Conservation (phyloP, 768 basidiomycete genomes). For the Boletus sensibilis region DNA sequence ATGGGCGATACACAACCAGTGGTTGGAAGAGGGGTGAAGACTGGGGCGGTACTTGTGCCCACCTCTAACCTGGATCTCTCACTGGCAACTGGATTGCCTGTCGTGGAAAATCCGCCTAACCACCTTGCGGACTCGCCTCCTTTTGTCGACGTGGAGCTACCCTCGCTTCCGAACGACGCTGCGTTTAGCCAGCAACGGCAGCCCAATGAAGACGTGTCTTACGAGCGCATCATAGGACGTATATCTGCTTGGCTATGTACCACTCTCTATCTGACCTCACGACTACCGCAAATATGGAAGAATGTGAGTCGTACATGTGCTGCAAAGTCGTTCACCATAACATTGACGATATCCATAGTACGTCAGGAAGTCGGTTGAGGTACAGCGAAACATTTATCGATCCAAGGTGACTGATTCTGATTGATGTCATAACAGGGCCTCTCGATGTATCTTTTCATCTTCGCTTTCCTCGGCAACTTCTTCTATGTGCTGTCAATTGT, state of each 20-base stretch:
- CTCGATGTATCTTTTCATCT: slow-evolving; percentile 89
- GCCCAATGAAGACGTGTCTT: slow-evolving; percentile 26
- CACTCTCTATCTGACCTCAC: slow-evolving; percentile 86
- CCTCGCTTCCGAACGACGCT: slow-evolving; percentile 3
- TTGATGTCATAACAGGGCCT: slow-evolving; percentile 59
- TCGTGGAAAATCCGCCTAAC: slow-evolving; percentile 16
- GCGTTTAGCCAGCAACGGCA: slow-evolving; percentile 6
- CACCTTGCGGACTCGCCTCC: background rate
- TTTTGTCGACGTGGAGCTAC: slow-evolving; percentile 21
- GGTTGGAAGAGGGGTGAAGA: slow-evolving; percentile 29
- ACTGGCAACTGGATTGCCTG: background rate
- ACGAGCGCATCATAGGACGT: slow-evolving; percentile 77
- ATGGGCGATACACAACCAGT: slow-evolving; percentile 32
- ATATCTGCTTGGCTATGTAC: slow-evolving; percentile 95
- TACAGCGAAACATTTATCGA: slow-evolving; percentile 22
- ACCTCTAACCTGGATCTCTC: slow-evolving; percentile 1
- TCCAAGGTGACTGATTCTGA: slow-evolving; percentile 9
- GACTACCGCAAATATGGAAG: slow-evolving; percentile 98
- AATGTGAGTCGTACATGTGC: slow-evolving; percentile 62
- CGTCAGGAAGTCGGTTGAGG: slow-evolving; percentile 87
- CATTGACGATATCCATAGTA: slow-evolving; percentile 47
- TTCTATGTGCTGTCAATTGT: slow-evolving; percentile 92
- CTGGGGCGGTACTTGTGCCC: slow-evolving; percentile 50
- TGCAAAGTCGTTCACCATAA: background rate
- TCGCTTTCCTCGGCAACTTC: slow-evolving; percentile 90